Evolutionary conservation across 345 rosid species (phyloP).

Genomic region (Euclidium syriacum): DNA sequence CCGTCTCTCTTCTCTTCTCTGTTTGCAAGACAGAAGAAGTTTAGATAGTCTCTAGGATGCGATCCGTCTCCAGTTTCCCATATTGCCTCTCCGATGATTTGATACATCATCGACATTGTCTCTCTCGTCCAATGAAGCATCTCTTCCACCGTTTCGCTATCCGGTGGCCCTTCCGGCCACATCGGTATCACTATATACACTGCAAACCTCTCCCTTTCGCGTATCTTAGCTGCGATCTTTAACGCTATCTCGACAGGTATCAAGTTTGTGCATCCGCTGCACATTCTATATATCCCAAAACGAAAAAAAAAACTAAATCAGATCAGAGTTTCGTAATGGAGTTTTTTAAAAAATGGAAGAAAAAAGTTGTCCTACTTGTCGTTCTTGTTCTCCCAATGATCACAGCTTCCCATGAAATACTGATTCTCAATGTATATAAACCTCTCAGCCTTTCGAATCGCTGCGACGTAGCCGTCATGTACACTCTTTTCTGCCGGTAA

Average conservation of each 20-base stretch:
- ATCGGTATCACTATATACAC: conserved; percentile 80
- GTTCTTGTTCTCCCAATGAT: conserved; percentile 60
- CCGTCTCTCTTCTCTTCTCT: conserved; percentile 57
- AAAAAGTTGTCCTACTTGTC: conserved; percentile 11
- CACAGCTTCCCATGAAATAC: conserved; percentile 79
- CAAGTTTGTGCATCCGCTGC: conserved; percentile 67
- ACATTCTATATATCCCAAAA: neutral
- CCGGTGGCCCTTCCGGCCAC: conserved; percentile 96
- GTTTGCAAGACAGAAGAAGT: conserved; percentile 87
- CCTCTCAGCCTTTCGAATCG: conserved; percentile 65
- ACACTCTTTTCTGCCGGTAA: conserved; percentile 55
- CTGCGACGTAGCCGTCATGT: conserved; percentile 72
- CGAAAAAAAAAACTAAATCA: neutral
- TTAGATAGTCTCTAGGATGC: conserved; percentile 77
- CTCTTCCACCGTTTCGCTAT: conserved; percentile 74
- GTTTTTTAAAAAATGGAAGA: neutral
- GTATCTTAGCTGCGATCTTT: conserved; percentile 57
- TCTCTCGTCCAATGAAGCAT: conserved; percentile 91
- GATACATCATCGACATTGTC: conserved; percentile 83
- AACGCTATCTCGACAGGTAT: conserved; percentile 82
- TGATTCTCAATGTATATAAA: conserved; percentile 92
- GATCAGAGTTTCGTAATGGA: neutral
- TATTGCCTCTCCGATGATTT: conserved; percentile 61
- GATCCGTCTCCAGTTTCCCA: conserved; percentile 36
- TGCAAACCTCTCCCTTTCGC: conserved; percentile 57